Evolutionary conservation across 768 basidiomycete species (phyloP).

Genomic region (Solioccasus polychromus): DNA sequence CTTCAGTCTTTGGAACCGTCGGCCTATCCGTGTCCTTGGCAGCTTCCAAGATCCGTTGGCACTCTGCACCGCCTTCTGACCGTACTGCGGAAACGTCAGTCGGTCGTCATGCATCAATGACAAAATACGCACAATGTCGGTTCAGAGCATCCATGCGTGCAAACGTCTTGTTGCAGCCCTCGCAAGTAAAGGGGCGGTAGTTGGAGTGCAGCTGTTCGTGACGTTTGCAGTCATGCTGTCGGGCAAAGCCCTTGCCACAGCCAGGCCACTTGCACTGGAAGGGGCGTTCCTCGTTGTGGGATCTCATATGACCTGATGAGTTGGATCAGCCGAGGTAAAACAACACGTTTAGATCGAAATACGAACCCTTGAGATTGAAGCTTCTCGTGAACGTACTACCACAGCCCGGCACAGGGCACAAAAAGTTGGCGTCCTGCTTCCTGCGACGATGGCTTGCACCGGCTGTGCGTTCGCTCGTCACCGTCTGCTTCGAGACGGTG

Average conservation of each 20-base stretch:
- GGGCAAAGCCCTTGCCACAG: conserved; percentile 89
- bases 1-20: conserved; percentile 30
- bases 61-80: conserved; percentile 81
- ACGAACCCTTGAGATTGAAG: conserved; percentile 86
- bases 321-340: conserved; percentile 7
- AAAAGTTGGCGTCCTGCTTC: conserved; percentile 85
- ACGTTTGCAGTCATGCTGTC: conserved; percentile 95
- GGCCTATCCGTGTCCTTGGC: conserved; percentile 26
- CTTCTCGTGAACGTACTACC: conserved; percentile 88
- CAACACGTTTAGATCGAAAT: conserved; percentile 3
- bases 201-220: conserved; percentile 95
- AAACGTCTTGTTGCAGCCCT: conserved; percentile 91
- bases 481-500: conserved; percentile 67
- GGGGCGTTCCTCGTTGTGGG: conserved; percentile 92
- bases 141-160: conserved; percentile 94
- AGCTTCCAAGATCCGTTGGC: conserved; percentile 44
- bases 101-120: neutral
- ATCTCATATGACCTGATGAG: conserved; percentile 79
- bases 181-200: conserved; percentile 88
- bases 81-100: conserved; percentile 47
- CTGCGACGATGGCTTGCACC: conserved; percentile 82
- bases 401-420: conserved; percentile 79
- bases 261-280: conserved; percentile 95
- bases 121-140: conserved; percentile 72
- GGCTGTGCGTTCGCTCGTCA: conserved; percentile 87